phyloP scores from a whole-genome alignment of 257 asterid genomes.

The Solanum virginianum region DNA sequence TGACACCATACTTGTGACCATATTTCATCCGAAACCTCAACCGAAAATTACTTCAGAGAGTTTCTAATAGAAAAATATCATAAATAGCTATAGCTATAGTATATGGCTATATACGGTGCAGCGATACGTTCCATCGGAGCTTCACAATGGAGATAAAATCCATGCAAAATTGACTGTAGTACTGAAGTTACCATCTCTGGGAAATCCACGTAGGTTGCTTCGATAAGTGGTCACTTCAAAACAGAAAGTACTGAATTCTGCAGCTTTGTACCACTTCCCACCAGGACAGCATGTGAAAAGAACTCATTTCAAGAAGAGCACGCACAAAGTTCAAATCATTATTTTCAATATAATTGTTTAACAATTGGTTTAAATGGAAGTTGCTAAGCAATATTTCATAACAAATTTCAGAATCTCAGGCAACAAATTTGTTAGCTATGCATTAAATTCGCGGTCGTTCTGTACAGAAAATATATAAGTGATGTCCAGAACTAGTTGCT shows the following conservation, averaged over 20 bases:
- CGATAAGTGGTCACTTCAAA: not conserved
- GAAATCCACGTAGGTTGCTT: not conserved
- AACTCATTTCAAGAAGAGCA: not conserved
- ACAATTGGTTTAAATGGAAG: not conserved
- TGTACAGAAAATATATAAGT: constrained; percentile 1
- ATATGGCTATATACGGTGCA: too few relatives aligned
- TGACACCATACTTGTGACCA: too few relatives aligned
- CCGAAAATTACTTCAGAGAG: too few relatives aligned
- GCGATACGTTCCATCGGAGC: too few relatives aligned
- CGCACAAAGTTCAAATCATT: not conserved
- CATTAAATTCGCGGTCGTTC: not conserved
- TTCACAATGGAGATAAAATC: too few relatives aligned
- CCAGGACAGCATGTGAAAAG: not conserved
- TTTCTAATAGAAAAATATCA: too few relatives aligned
- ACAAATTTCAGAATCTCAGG: not conserved
- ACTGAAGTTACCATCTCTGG: not conserved
- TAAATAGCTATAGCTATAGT: too few relatives aligned
- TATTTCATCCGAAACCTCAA: too few relatives aligned
- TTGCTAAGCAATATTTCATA: not conserved
- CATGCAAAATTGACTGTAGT: not conserved
- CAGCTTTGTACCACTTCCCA: not conserved
- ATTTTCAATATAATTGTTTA: not conserved
- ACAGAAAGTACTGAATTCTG: not conserved
- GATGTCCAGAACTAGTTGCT: not conserved
- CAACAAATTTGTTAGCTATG: not conserved